Conservation (phyloP, 108 stramenopile species). For the Thalassiosira profunda region DNA sequence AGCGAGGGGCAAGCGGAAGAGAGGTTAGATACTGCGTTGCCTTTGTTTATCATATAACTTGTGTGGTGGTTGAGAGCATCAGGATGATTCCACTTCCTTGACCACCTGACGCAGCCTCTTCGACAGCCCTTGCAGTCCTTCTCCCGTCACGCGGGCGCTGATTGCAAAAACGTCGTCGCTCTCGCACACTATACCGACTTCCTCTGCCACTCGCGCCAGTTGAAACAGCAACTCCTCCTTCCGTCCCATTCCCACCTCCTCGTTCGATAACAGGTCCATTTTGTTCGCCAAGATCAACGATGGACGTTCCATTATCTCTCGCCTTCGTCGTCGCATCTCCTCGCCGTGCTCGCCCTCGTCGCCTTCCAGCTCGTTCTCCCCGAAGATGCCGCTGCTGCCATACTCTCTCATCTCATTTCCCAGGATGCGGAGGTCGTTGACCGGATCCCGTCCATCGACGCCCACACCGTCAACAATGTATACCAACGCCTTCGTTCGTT, state of each 20-base stretch:
- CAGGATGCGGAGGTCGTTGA: slow-evolving; percentile 68
- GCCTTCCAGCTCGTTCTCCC: slow-evolving; percentile 21
- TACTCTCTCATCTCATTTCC: slow-evolving; percentile 76
- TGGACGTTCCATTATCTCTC: slow-evolving; percentile 69
- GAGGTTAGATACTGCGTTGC: too few species aligned
- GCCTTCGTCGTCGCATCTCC: slow-evolving; percentile 40
- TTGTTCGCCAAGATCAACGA: slow-evolving; percentile 90
- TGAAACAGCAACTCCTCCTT: slow-evolving; percentile 54
- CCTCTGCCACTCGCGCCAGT: slow-evolving; percentile 51
- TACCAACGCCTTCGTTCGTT: slow-evolving; percentile 55
- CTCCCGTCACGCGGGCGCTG: slow-evolving; percentile 87
- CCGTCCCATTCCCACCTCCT: slow-evolving; percentile 45
- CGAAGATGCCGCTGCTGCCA: slow-evolving; percentile 51
- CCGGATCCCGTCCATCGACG: slow-evolving; percentile 74
- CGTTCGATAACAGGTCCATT: slow-evolving; percentile 69
- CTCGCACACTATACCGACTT: slow-evolving; percentile 66
- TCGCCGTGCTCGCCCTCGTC: slow-evolving; percentile 19
- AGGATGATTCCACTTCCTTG: slow-evolving; percentile 1
- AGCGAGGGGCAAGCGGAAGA: too few species aligned
- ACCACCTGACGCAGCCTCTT: slow-evolving; percentile 36
- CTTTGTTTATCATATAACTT: too few species aligned
- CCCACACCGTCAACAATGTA: slow-evolving; percentile 86
- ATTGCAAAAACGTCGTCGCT: slow-evolving; percentile 65
- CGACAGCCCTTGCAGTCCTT: slow-evolving; percentile 69
- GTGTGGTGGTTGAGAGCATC: too few species aligned